Base-by-base conservation (phyloP, 345 rosid species). In the Bruguiera parviflora region DNA sequence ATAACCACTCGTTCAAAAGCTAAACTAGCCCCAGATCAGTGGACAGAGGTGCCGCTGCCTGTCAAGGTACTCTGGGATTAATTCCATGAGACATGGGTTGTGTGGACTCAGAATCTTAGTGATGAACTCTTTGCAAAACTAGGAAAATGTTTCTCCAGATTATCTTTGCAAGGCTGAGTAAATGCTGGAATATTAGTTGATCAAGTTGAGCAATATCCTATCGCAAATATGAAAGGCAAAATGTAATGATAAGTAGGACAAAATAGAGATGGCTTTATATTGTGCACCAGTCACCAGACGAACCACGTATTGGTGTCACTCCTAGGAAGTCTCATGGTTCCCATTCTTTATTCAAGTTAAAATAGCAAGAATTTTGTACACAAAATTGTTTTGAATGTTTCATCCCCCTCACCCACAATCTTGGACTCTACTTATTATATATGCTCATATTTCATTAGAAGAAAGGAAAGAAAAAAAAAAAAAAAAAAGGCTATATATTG, bases 1-100 rank as follows among this genome's bases (percentile, higher is more conserved):
- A 85, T 93, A 84, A 89, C 84, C 68, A 91, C 98, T 66, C 97
- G 98, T 56, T 88, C 97, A 64, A 93, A 87, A 84, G 85, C 95
- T 79, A 93, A 87, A 84, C 77, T 73, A 28, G 83, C 87, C 80
- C 97, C 96, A n/a, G 94, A 91, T 75, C 88, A 80, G 60, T 93
- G 98, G 98, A 89, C 91, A 29, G 58, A 81, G 66, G 69, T 89
- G 65, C 87, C 89, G 53, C 88, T 93, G 56, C 92, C 97, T 76
- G 84, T 66, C 37, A 93, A 91, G 96, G 98, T 89, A 82, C 62
- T 66, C 63, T 51, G 60, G 63, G 69, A 58, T 73, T 68, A 33
- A 63, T 59, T 33, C 33, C 52, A 16, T 66, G 27, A 52, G 24
- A 56, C 13, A 0, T 56, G 28, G 59, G 59, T 8, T 56, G 28